Conservation (phyloP, 75 land plant genomes). For the Cryptomeria japonica region DNA sequence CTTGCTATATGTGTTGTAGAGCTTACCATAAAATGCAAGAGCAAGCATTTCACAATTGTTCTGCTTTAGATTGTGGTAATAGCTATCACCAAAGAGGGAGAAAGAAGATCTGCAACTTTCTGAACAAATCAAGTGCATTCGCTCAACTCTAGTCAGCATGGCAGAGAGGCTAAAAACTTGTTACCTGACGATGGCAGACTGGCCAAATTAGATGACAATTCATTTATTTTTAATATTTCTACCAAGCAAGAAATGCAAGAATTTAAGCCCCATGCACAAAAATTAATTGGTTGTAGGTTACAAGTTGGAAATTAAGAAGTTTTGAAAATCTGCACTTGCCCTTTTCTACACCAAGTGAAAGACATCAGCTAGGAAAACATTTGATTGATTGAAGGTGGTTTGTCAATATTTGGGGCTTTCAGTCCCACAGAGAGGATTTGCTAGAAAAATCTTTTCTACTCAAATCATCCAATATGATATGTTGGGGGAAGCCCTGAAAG, state of each 20-base stretch:
- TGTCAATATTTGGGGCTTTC: constrained; percentile 31
- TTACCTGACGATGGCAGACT: constrained; percentile 47
- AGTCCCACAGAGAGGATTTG: constrained; percentile 44
- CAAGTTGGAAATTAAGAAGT: constrained; percentile 15
- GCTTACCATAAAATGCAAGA: neutral
- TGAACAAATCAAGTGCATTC: constrained; percentile 33
- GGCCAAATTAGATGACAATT: constrained; percentile 22
- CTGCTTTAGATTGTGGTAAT: neutral
- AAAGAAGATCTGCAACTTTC: constrained; percentile 20
- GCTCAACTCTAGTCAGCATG: constrained; percentile 30
- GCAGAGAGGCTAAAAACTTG: constrained; percentile 27
- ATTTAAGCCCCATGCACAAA: constrained; percentile 37
- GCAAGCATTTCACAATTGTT: neutral
- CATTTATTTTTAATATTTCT: constrained; percentile 30
- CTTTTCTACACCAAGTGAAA: constrained; percentile 32
- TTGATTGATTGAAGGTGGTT: constrained; percentile 45
- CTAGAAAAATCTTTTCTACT: constrained; percentile 40
- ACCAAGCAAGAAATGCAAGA: constrained; percentile 24
- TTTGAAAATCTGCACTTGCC: neutral
- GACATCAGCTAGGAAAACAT: constrained; percentile 27
- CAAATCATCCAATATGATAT: constrained; percentile 60
- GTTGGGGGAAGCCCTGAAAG: constrained; percentile 42
- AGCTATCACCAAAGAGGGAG: constrained; percentile 17
- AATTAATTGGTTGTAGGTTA: constrained; percentile 26
- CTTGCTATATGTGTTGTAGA: neutral